Percentiles rank a stretch among this genome's conserved stretches.
Conservation (phyloP, 1,139 yeast genomes). For the Hanseniaspora sp. region DNA sequence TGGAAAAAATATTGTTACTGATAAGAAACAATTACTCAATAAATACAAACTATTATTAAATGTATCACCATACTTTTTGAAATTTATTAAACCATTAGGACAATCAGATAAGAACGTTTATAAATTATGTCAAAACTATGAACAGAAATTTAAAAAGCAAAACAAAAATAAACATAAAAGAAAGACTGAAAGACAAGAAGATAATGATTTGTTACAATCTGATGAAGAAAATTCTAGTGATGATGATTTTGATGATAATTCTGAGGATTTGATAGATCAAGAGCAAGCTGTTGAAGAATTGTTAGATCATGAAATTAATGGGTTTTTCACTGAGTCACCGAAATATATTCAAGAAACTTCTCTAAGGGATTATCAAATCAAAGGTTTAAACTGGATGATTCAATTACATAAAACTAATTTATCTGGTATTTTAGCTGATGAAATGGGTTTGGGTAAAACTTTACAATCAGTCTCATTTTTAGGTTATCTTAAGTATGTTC, state of each 20-base stretch:
- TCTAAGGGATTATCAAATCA: constrained; percentile 73
- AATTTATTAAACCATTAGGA: constrained; percentile 75
- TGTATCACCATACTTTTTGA: constrained; percentile 73
- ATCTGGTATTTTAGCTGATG: constrained; percentile 91
- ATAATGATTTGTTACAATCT: constrained; percentile 70
- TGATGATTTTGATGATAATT: constrained; percentile 26
- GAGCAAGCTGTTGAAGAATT: constrained; percentile 12
- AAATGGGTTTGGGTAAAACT: constrained; percentile 96
- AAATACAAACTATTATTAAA: constrained; percentile 76
- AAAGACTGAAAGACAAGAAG: constrained; percentile 84
- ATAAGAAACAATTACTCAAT: constrained; percentile 59
- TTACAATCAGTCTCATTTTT: constrained; percentile 84
- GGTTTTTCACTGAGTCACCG: constrained; percentile 67
- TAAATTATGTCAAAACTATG: constrained; percentile 42
- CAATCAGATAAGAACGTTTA: constrained; percentile 58
- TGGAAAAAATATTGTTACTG: constrained; percentile 37
- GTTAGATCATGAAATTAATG: constrained; percentile 20
- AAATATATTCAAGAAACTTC: constrained; percentile 49
- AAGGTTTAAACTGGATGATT: constrained; percentile 87
- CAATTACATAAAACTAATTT: constrained; percentile 68
- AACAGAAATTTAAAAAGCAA: constrained; percentile 27
- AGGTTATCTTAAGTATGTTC: constrained; percentile 72
- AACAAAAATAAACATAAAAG: constrained; percentile 34
- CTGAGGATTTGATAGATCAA: constrained; percentile 36
- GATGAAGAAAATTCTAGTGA: constrained; percentile 54